phyloP scores from a whole-genome alignment of 352 stramenopile genomes.

The Stephanocyclus meneghinianus region DNA sequence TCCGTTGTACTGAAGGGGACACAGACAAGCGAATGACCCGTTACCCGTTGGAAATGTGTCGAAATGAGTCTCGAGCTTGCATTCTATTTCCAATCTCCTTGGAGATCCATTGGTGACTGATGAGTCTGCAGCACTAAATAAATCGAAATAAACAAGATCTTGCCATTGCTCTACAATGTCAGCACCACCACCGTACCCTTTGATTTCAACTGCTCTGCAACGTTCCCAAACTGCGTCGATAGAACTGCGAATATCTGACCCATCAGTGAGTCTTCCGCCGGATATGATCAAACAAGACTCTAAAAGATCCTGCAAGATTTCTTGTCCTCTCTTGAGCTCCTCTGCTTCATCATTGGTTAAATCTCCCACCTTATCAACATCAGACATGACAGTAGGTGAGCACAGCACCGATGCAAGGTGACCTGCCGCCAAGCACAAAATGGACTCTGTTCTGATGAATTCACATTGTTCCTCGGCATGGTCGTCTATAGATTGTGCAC shows the following conservation, averaged over 20 bases:
- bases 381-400: slow-evolving; percentile 50
- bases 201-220: slow-evolving; percentile 25
- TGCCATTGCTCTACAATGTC: slow-evolving; percentile 57
- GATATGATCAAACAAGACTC: slow-evolving; percentile 47
- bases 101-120: slow-evolving; percentile 24
- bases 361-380: slow-evolving; percentile 48
- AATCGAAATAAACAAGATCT: slow-evolving; percentile 46
- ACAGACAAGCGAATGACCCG: slow-evolving; percentile 69
- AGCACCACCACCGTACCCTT: neutral
- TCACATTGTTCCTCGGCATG: neutral
- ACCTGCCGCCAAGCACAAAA: slow-evolving; percentile 69
- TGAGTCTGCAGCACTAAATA: slow-evolving; percentile 37
- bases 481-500: neutral
- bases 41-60: slow-evolving; percentile 18
- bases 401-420: slow-evolving; percentile 70
- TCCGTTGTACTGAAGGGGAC: slow-evolving; percentile 49
- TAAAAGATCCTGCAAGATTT: slow-evolving; percentile 29
- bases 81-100: slow-evolving; percentile 20
- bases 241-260: slow-evolving; percentile 24
- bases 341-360: slow-evolving; percentile 1
- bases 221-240: slow-evolving; percentile 54
- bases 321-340: slow-evolving; percentile 13
- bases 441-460: slow-evolving; percentile 50
- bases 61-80: slow-evolving; percentile 45
- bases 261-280: slow-evolving; percentile 44